These are phyloP conservation scores for Pichia membranifaciens DNA, from an alignment of 805 yeast genomes.

Conservation along the genomic window DNA sequence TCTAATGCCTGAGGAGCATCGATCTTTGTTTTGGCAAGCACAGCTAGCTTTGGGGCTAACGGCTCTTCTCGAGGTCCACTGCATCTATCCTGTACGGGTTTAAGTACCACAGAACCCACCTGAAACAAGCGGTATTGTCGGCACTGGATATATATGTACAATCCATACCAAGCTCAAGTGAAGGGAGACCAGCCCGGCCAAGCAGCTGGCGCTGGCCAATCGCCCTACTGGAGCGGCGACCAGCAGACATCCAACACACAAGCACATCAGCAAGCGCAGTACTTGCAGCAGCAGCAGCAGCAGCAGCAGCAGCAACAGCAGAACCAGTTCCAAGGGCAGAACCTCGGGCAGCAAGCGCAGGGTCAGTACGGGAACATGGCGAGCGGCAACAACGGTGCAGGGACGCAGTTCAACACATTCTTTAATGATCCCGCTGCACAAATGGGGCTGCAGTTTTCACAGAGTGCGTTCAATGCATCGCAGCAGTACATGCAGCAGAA, in stretches of 20 bases:
- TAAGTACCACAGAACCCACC: no score
- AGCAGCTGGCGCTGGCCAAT: background rate
- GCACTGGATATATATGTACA: constrained; percentile 33
- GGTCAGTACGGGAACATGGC: background rate
- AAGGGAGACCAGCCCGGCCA: constrained; percentile 12
- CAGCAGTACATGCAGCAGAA: constrained; percentile 75
- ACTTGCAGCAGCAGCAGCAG: constrained; percentile 10
- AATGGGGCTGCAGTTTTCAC: constrained; percentile 84
- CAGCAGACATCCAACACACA: background rate
- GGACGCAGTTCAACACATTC: constrained; percentile 34
- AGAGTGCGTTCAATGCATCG: constrained; percentile 75
- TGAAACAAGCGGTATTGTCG: no score
- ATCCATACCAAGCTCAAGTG: constrained; percentile 39
- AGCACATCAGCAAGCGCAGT: no score
- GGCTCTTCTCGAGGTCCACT: no score
- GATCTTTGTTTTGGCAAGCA: no score
- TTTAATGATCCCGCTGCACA: constrained; percentile 76
- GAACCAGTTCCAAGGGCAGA: constrained; percentile 18
- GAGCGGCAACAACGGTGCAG: constrained; percentile 12
- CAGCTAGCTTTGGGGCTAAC: no score
- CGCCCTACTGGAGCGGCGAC: background rate
- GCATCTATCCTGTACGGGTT: no score
- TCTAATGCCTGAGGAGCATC: no score
- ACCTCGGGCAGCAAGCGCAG: constrained; percentile 26
- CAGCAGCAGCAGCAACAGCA: constrained; percentile 23